Percentiles rank a stretch among this genome's conserved stretches.
Evolutionary conservation across 2,329 filamentous ascomycete genomes (phyloP).

Genomic region (Ceratocystis variospora): DNA sequence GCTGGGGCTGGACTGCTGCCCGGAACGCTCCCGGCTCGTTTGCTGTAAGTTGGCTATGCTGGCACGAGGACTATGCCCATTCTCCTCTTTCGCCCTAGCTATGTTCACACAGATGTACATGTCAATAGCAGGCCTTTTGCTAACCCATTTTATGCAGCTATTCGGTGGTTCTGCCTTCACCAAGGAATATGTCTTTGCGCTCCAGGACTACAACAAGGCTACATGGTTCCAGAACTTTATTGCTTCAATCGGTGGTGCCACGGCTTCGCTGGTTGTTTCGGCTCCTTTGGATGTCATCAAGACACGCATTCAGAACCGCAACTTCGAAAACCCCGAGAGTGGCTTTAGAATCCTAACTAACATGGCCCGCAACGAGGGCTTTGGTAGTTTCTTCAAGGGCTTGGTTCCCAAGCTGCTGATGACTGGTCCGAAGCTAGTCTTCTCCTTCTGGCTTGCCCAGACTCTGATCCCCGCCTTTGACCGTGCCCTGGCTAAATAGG

Average conservation of each 20-base stretch:
- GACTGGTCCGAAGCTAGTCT: conserved; percentile 97
- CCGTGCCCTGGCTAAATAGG: conserved; percentile 30
- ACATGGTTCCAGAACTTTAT: conserved; percentile 94
- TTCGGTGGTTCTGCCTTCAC: conserved; percentile 96
- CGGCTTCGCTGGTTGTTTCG: conserved; percentile 89
- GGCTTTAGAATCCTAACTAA: conserved; percentile 83
- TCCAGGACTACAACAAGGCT: conserved; percentile 90
- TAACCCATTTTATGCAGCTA: conserved; percentile 40
- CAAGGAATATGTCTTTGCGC: conserved; percentile 86
- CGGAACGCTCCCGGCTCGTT: conserved; percentile 95
- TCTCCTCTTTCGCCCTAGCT: too few species aligned
- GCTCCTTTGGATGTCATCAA: conserved; percentile 95
- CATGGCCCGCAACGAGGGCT: conserved; percentile 85
- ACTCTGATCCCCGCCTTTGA: conserved; percentile 91
- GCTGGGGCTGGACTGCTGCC: conserved; percentile 94
- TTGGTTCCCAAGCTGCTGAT: conserved; percentile 94
- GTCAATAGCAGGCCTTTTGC: neutral
- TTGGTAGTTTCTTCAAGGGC: conserved; percentile 90
- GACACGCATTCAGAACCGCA: conserved; percentile 94
- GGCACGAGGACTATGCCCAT: too few species aligned
- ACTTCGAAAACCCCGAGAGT: conserved; percentile 95
- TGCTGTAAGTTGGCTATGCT: conserved; percentile 48
- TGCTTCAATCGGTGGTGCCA: conserved; percentile 87
- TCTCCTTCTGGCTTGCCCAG: conserved; percentile 99
- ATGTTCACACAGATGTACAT: neutral